A percentile compares a stretch with the other conserved stretches of the same genome.
Evolutionary conservation across 176 grass and related monocot genomes (phyloP).

Genomic region (Urochloa ruziziensis): DNA sequence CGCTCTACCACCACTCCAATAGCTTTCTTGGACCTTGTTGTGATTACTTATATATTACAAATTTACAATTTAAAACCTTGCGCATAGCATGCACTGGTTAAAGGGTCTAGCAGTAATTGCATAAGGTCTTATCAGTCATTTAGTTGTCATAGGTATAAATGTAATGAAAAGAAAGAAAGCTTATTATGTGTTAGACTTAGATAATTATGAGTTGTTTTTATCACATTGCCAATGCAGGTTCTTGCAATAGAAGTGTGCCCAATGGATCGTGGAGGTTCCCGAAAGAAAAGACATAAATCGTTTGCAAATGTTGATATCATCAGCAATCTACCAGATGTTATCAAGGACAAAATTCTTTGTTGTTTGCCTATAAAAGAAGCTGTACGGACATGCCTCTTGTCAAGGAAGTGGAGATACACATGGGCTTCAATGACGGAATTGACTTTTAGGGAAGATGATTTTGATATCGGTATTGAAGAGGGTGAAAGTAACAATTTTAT

Average conservation of each 20-base stretch:
- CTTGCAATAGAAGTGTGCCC: not conserved
- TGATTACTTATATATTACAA: not conserved
- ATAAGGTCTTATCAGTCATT: not conserved
- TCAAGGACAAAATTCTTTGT: constrained; percentile 50
- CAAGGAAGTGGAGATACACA: constrained; percentile 44
- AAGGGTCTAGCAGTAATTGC: not conserved
- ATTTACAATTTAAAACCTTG: not conserved
- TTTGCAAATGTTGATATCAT: constrained; percentile 38
- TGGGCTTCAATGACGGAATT: constrained; percentile 50
- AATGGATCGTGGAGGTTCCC: constrained; percentile 2
- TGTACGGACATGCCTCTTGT: constrained; percentile 43
- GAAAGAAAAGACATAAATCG: constrained; percentile 19
- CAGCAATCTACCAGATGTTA: constrained; percentile 37
- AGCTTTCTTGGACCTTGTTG: not conserved
- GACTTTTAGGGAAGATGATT: constrained; percentile 33
- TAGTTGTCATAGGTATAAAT: not conserved
- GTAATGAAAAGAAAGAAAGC: not conserved
- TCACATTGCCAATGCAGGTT: not conserved
- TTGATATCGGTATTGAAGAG: constrained; percentile 14
- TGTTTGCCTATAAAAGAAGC: constrained; percentile 54
- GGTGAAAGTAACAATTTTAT: not conserved
- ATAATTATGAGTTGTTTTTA: constrained; percentile 7
- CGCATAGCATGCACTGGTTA: not conserved
- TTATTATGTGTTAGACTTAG: not conserved
- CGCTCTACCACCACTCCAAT: not conserved